Evolutionary conservation across 2,329 filamentous ascomycete species (phyloP), one percentile per base, ranked within the genome.

Genomic region (Curvularia hawaiiensis): DNA sequence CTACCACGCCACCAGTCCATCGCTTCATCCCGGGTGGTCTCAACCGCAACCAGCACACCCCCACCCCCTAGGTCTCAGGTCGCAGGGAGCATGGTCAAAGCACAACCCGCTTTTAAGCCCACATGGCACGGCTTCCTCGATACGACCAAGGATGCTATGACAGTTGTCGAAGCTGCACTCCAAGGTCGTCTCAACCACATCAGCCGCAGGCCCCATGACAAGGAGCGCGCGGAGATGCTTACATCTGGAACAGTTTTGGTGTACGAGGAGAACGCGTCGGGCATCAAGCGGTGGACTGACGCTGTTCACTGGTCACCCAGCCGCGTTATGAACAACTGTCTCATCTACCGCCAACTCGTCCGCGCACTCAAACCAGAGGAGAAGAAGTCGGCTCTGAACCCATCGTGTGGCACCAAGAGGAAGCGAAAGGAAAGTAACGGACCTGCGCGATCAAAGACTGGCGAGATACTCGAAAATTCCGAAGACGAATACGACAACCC

Each of bases 211-310:
- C 93, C 93, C 1, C 91, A 96, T 74, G 93, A 97, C 69, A 84
- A 91, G 50, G 93, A 97, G 77, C 85, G 92, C 50, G 81, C 83
- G 24, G 83, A 86, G 20, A 84, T 96, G 50, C 95, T 97, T 71
- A 85, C 85, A 64, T 96, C 91, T 65, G 93, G 93, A 35, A 89
- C 90, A 64, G 85, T 97, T 46, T 95, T 97, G 77, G 91, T 97
- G 64, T 97, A 97, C 75, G 92, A 96, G 70, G 92, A 97, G 74
- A 89, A 91, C 60, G 88, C 91, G 0, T 96, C 92, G 0, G 92
- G 92, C 5, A 96, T 97, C 78, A 96, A 96, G 79, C 84, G 93
- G 54, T 97, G 93, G 93, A 97, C 92, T 0, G 93, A 97, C 66
- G 92, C 93, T 14, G 86, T 94, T 11, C 88, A 89, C 7, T 97